Base-by-base conservation (phyloP, 768 basidiomycete genomes). In the Podaxis rugospora region DNA sequence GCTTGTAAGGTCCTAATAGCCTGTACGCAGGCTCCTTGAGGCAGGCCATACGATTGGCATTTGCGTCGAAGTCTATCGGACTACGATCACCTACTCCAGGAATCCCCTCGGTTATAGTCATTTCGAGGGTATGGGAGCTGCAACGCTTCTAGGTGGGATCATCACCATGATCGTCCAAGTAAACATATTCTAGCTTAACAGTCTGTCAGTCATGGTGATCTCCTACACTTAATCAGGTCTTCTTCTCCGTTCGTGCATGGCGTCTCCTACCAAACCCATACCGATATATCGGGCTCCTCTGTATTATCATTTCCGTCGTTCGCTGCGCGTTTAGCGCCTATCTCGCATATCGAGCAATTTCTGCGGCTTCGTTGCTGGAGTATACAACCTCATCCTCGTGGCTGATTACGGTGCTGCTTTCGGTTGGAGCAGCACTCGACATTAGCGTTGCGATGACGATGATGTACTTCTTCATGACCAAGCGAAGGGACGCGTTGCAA, bases 191-290 rank as follows among this genome's bases (percentile, higher is more conserved):
- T 16, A 21, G 13, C 11, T 21, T 21, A 9, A 37, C 16, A 25
- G 44, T 7, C 13, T 14, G 35, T 35, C 18, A 27, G 25, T 3
- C 21, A 21, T 14, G 3, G 1, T 23, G 32, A 32, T 18, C 39
- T 50, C 11, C 14, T 18, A 14, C 40, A n/a, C 11, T 13, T 3
- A 28, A 28, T 28, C 60, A 76, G 75, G 59, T 66, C 5, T 77
- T 74, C 67, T 75, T 75, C 55, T 65, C 71, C 7, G 58, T 69
- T 9, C 70, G 76, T 2, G 65, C 74, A 2, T 67, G 65, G 39
- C 67, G 66, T 39, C 66, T 75, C 13, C 64, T 75, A 18, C 70
- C 72, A 1, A 61, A 64, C 9, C 68, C 70, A 7, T 69, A 66
- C 51, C 62, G 68, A 44, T 64, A 64, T 59, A 63, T 76, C 28